Percentiles rank a stretch among this genome's conserved stretches.
phyloP scores from a whole-genome alignment of 176 grass and related monocot species.

The Triticum timopheevii region DNA sequence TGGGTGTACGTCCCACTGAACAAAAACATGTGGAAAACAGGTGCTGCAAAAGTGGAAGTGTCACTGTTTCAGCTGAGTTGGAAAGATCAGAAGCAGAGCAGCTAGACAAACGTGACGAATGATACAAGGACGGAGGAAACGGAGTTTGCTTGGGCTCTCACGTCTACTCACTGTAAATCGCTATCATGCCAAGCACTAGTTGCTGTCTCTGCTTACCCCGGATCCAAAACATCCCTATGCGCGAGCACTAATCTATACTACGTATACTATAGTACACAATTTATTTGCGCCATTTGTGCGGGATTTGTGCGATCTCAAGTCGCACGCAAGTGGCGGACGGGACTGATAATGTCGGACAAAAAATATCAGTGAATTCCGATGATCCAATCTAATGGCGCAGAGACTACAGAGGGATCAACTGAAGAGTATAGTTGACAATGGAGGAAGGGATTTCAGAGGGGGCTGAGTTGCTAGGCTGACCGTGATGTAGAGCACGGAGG shows the following conservation, averaged over 20 bases:
- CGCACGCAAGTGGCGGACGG: not conserved
- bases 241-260: not conserved
- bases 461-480: not conserved
- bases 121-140: not conserved
- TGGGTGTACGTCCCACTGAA: too few relatives aligned
- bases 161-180: not conserved
- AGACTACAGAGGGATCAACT: not conserved
- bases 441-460: not conserved
- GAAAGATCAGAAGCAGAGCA: not conserved
- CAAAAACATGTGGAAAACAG: too few relatives aligned
- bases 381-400: not conserved
- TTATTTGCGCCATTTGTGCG: not conserved
- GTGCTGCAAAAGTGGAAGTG: too few relatives aligned
- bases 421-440: not conserved
- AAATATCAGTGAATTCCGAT: not conserved
- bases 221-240: not conserved
- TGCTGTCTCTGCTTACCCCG: not conserved
- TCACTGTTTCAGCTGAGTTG: too few relatives aligned
- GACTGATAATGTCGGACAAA: not conserved
- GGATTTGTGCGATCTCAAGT: not conserved
- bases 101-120: not conserved
- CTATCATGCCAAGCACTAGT: not conserved
- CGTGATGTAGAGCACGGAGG: conserved; percentile 61
- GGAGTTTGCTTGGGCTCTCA: not conserved
- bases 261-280: not conserved